Percentiles rank a stretch among this genome's conserved stretches.
Evolutionary conservation across 768 basidiomycete genomes (phyloP).

Genomic region (Lanmaoa rubissima): DNA sequence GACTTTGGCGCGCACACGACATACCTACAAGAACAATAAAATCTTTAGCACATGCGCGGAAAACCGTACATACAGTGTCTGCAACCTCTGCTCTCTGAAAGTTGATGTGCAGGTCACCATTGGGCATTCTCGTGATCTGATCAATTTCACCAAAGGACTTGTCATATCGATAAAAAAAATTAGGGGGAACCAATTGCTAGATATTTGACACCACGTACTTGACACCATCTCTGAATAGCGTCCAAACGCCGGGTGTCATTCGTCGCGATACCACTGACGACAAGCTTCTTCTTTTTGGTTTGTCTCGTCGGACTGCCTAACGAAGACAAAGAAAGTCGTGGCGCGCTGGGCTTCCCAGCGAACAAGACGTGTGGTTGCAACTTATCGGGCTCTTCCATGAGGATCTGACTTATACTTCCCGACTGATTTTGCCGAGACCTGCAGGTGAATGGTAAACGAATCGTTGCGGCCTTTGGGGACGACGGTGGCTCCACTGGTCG

Average conservation of each 20-base stretch:
- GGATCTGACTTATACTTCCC: conserved; percentile 18
- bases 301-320: conserved; percentile 39
- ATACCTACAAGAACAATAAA: conserved; percentile 49
- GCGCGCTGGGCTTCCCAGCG: conserved; percentile 19
- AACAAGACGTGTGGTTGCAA: conserved; percentile 32
- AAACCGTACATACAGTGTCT: conserved; percentile 57
- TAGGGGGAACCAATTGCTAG: not conserved
- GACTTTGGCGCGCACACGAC: conserved; percentile 74
- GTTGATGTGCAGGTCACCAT: conserved; percentile 75
- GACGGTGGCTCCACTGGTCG: conserved; percentile 32
- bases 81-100: conserved; percentile 76
- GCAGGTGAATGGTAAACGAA: conserved; percentile 33
- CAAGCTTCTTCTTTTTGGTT: conserved; percentile 59
- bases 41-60: not conserved
- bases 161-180: conserved; percentile 4
- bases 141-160: conserved; percentile 76
- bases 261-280: conserved; percentile 65
- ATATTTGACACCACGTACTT: conserved; percentile 42
- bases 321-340: conserved; percentile 32
- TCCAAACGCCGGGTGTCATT: conserved; percentile 64
- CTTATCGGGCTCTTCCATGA: conserved; percentile 27
- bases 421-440: conserved; percentile 19
- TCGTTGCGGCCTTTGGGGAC: conserved; percentile 29
- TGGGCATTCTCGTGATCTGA: conserved; percentile 69
- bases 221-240: conserved; percentile 72